These are phyloP conservation scores for Clathrospora elynae DNA, from an alignment of 2,329 filamentous ascomycete species.

Conservation along the genomic window DNA sequence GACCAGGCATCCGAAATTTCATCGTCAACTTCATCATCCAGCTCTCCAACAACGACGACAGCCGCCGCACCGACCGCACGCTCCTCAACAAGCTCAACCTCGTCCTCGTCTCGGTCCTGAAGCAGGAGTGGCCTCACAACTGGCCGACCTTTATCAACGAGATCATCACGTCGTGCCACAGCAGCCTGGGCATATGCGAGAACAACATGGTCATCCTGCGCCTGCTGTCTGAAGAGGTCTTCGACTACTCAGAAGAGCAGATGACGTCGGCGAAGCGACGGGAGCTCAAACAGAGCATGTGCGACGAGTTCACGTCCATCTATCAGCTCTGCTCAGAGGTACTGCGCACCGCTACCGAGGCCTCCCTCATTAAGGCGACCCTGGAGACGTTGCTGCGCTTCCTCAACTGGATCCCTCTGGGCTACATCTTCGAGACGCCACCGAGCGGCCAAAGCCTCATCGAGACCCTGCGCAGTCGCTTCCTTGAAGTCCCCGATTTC, in stretches of 20 bases:
- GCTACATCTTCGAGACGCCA: conserved; percentile 97
- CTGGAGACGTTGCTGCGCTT: conserved; percentile 94
- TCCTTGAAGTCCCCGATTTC: conserved; percentile 92
- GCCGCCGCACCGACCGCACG: conserved; percentile 79
- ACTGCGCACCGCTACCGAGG: conserved; percentile 83
- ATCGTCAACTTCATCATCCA: conserved; percentile 98
- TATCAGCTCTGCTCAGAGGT: conserved; percentile 98
- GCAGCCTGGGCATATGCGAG: conserved; percentile 95
- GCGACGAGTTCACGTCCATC: conserved; percentile 96
- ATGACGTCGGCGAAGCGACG: conserved; percentile 99
- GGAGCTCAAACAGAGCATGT: conserved; percentile 98
- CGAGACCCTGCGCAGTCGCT: conserved; percentile 88
- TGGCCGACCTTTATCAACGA: conserved; percentile 99
- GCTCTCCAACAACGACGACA: conserved; percentile 87
- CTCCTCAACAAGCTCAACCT: conserved; percentile 98
- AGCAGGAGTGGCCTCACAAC: conserved; percentile 99
- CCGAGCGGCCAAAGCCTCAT: conserved; percentile 68
- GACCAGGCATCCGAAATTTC: conserved; percentile 92
- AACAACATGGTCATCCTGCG: conserved; percentile 99
- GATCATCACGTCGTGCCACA: conserved; percentile 95
- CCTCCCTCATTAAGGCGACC: conserved; percentile 92
- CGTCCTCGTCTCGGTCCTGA: conserved; percentile 94
- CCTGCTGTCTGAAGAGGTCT: conserved; percentile 94
- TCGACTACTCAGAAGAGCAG: conserved; percentile 97
- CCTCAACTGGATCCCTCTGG: conserved; percentile 97